Conservation (phyloP, 306 rosid genomes). For the Gynostemma pentaphyllum region DNA sequence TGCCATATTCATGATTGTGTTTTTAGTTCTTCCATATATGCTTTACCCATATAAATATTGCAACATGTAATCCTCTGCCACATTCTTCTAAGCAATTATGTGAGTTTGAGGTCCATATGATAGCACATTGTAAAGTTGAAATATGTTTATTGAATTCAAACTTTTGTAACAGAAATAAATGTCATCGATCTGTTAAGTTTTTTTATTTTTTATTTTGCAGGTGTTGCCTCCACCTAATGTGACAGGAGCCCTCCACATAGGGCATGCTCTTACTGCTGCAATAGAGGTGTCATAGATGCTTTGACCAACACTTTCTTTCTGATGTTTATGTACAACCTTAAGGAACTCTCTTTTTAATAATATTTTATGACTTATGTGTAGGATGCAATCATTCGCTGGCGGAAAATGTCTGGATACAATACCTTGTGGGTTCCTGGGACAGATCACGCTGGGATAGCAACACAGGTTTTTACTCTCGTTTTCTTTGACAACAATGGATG, state of each 20-base stretch:
- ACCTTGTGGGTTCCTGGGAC: constrained; percentile 93
- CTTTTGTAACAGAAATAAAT: neutral
- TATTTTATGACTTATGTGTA: constrained; percentile 23
- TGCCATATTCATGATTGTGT: neutral
- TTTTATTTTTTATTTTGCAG: constrained; percentile 25
- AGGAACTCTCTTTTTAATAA: neutral
- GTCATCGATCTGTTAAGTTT: neutral
- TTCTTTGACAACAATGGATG: neutral
- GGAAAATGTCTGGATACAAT: constrained; percentile 89
- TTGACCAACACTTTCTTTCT: neutral
- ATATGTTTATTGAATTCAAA: neutral
- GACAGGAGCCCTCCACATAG: constrained; percentile 95
- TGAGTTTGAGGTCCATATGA: neutral
- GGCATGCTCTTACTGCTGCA: constrained; percentile 94
- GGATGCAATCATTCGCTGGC: constrained; percentile 97
- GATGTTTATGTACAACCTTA: neutral
- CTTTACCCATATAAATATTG: neutral
- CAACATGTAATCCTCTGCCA: neutral
- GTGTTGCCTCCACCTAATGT: constrained; percentile 94
- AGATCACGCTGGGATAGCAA: constrained; percentile 99
- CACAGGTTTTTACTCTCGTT: constrained; percentile 48
- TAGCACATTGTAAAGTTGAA: neutral
- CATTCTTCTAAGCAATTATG: neutral
- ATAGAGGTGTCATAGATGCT: constrained; percentile 44
- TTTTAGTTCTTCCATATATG: neutral